Percentiles rank a stretch among this genome's conserved stretches.
Evolutionary conservation across 768 basidiomycete genomes (phyloP).

Genomic region (Boletus rufocinnamomeus): DNA sequence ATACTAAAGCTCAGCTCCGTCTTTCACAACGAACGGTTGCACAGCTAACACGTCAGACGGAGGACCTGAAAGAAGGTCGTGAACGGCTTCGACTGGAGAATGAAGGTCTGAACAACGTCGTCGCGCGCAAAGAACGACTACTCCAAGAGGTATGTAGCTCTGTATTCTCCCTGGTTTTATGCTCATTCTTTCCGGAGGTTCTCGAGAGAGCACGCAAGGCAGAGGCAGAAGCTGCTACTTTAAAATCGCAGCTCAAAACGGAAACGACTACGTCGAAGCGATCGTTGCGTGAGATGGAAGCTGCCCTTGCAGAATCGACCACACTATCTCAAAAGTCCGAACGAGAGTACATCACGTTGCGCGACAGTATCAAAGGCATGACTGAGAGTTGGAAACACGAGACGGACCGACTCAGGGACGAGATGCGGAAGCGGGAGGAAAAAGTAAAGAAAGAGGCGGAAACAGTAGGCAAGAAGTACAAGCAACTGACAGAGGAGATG

Average conservation of each 20-base stretch:
- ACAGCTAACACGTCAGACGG: conserved; percentile 80
- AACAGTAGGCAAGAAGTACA: conserved; percentile 68
- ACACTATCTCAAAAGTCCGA: conserved; percentile 78
- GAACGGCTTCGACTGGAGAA: conserved; percentile 84
- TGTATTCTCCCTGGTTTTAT: neutral
- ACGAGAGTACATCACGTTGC: conserved; percentile 77
- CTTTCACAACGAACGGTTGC: conserved; percentile 82
- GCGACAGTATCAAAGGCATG: conserved; percentile 75
- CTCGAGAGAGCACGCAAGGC: conserved; percentile 86
- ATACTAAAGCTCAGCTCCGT: conserved; percentile 80
- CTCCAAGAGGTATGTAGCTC: conserved; percentile 71
- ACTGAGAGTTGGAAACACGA: conserved; percentile 75
- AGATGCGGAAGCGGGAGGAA: conserved; percentile 76
- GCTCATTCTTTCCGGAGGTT: conserved; percentile 44
- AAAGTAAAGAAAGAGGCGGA: conserved; percentile 68
- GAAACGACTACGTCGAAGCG: conserved; percentile 76
- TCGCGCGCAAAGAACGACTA: conserved; percentile 82
- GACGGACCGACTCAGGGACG: conserved; percentile 66
- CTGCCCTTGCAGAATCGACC: conserved; percentile 69
- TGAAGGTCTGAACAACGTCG: conserved; percentile 85
- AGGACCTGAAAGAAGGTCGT: conserved; percentile 85
- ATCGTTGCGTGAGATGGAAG: conserved; percentile 77
- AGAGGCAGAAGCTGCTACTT: conserved; percentile 67
- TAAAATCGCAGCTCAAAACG: conserved; percentile 72
- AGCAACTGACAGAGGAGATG: conserved; percentile 61